Conservation (phyloP, 176 grass and related monocot genomes). For the Lolium perenne region DNA sequence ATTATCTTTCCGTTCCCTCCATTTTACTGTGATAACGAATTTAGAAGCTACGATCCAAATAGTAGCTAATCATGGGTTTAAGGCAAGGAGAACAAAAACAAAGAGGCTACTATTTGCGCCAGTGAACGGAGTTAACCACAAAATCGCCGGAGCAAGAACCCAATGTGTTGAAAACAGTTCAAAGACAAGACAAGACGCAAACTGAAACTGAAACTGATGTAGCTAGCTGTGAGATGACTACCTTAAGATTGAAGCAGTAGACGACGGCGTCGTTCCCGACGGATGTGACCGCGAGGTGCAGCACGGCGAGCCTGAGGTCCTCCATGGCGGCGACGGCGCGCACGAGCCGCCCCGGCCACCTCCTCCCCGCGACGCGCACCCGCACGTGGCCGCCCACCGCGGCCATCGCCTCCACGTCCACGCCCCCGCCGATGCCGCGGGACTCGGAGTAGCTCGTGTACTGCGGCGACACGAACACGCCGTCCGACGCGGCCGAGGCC, state of each 20-base stretch:
- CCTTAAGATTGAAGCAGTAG: constrained; percentile 97
- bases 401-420: constrained; percentile 61
- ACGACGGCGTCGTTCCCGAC: constrained; percentile 57
- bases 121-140: neutral
- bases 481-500: constrained; percentile 40
- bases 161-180: neutral
- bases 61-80: too few species aligned
- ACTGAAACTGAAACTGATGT: neutral
- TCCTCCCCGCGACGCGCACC: constrained; percentile 69
- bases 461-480: constrained; percentile 90
- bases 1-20: neutral
- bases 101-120: neutral
- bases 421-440: constrained; percentile 23
- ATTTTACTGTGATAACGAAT: too few species aligned
- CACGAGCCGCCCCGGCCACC: constrained; percentile 58
- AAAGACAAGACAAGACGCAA: neutral
- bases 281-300: constrained; percentile 85
- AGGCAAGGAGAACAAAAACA: neutral
- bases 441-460: constrained; percentile 69
- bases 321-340: constrained; percentile 67
- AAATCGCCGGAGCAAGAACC: neutral
- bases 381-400: constrained; percentile 87
- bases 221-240: constrained; percentile 29
- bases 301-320: constrained; percentile 71
- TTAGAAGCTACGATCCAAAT: too few species aligned